These are phyloP conservation scores for Kodamaea restingae DNA, from an alignment of 805 yeast species.

Conservation along the genomic window DNA sequence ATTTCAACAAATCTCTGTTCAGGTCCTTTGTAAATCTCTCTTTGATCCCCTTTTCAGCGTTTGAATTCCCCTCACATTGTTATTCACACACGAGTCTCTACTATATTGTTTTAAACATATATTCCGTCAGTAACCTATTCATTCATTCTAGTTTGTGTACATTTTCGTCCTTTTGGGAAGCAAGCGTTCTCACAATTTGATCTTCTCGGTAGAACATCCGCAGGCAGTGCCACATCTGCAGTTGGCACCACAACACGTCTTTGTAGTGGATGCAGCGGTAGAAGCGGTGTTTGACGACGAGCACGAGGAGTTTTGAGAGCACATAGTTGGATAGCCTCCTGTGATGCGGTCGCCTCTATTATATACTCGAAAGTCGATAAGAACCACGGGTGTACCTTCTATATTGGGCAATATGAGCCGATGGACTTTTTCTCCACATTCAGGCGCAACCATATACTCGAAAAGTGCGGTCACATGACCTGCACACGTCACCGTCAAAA, in stretches of 20 bases:
- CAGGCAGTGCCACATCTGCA: slow-evolving; percentile 43
- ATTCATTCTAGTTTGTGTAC: too few relatives aligned
- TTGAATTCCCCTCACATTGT: too few relatives aligned
- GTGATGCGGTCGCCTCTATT: not conserved
- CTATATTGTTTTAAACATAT: too few relatives aligned
- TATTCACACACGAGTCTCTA: too few relatives aligned
- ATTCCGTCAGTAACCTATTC: too few relatives aligned
- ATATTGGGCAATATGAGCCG: not conserved
- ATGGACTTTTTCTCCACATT: not conserved
- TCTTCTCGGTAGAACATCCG: slow-evolving; percentile 22
- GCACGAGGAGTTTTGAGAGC: slow-evolving; percentile 8
- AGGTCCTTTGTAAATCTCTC: too few relatives aligned
- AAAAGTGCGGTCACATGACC: not conserved
- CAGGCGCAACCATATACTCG: not conserved
- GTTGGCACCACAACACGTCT: slow-evolving; percentile 32
- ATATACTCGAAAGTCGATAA: not conserved
- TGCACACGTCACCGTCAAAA: too few relatives aligned
- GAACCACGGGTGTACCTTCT: not conserved
- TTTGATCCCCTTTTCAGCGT: too few relatives aligned
- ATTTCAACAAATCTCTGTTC: too few relatives aligned
- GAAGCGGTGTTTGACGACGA: slow-evolving; percentile 16
- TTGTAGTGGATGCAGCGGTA: slow-evolving; percentile 13
- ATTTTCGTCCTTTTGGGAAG: not conserved
- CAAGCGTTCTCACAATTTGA: slow-evolving; percentile 1
- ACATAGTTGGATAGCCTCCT: slow-evolving; percentile 1